Conservation (phyloP, 2,329 filamentous ascomycete species). For the Penicillium capsulatum region DNA sequence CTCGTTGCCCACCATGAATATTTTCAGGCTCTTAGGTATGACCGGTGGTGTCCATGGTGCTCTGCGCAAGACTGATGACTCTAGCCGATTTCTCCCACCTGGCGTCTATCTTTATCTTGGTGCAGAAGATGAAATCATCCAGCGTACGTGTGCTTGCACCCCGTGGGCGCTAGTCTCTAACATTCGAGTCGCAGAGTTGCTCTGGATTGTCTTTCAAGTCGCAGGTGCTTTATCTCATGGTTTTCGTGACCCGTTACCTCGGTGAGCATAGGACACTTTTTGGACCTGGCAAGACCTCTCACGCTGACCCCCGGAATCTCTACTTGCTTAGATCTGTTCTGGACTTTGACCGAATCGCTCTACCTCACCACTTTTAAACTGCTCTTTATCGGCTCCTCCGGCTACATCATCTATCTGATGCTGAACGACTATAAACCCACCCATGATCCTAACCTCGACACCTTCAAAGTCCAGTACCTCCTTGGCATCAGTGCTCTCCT, state of each 20-base stretch:
- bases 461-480: constrained; percentile 94
- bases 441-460: constrained; percentile 94
- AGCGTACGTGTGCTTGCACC: constrained; percentile 60
- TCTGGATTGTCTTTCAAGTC: constrained; percentile 98
- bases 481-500: constrained; percentile 74
- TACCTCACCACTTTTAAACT: constrained; percentile 98
- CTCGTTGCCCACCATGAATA: constrained; percentile 59
- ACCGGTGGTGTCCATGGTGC: background rate
- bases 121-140: constrained; percentile 93
- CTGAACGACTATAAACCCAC: constrained; percentile 95
- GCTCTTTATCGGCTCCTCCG: constrained; percentile 82
- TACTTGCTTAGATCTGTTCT: constrained; percentile 65
- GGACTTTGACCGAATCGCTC: constrained; percentile 70
- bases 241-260: constrained; percentile 91
- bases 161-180: constrained; percentile 1
- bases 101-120: constrained; percentile 84
- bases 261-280: constrained; percentile 48
- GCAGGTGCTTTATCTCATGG: constrained; percentile 87
- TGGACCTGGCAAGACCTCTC: background rate
- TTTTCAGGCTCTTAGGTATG: constrained; percentile 64
- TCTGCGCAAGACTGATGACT: constrained; percentile 15
- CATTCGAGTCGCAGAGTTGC: constrained; percentile 64
- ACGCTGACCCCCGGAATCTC: too few species aligned
- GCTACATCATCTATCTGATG: constrained; percentile 98
- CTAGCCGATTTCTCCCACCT: constrained; percentile 93